A percentile compares a stretch with the other conserved stretches of the same genome.
Conservation (phyloP, 495 filamentous ascomycete genomes). For the Penicillium simplicissimum region DNA sequence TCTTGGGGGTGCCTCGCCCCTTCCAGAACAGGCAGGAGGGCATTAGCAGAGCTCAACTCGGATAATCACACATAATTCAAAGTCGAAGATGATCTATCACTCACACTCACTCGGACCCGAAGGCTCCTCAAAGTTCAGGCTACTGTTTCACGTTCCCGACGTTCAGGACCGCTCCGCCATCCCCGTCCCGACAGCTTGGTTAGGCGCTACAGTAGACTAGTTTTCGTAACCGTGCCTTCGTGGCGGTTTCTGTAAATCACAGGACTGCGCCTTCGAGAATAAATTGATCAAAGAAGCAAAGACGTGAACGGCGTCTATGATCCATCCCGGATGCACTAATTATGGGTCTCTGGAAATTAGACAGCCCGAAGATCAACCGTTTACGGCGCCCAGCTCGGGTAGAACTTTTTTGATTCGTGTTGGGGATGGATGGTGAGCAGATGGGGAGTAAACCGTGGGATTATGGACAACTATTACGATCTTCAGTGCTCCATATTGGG, state of each 20-base stretch:
- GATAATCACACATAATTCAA: not conserved
- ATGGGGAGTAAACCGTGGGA: not conserved
- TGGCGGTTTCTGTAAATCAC: slow-evolving; percentile 1
- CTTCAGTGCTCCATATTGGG: not conserved
- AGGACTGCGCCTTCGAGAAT: slow-evolving; percentile 4
- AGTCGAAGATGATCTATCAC: slow-evolving; percentile 2
- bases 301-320: not conserved
- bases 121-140: not conserved
- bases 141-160: slow-evolving; percentile 4
- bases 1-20: not conserved
- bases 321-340: not conserved
- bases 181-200: slow-evolving; percentile 5
- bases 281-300: slow-evolving; percentile 3
- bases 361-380: slow-evolving; percentile 4
- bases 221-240: not conserved
- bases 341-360: not conserved
- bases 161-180: not conserved
- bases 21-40: not conserved
- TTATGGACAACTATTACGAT: not conserved
- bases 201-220: not conserved
- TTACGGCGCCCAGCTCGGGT: not conserved
- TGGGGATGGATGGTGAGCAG: not conserved
- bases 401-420: not conserved
- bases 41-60: not conserved
- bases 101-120: not conserved